These are phyloP conservation scores for Phytophthora pini DNA, from an alignment of 352 stramenopile genomes.

Conservation along the genomic window DNA sequence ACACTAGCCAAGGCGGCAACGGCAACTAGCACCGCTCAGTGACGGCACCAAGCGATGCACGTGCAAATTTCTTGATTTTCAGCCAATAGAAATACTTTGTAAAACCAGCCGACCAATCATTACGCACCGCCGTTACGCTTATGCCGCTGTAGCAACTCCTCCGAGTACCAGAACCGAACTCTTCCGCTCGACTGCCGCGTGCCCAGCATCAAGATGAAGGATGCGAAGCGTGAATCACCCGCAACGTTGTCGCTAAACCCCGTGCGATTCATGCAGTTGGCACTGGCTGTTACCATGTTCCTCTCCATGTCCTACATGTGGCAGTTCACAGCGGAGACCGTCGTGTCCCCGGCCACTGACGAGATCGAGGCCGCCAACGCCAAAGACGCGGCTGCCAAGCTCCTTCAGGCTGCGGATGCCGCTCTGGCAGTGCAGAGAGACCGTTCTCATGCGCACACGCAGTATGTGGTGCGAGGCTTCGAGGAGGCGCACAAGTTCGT, in stretches of 20 bases:
- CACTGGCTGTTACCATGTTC: slow-evolving; percentile 57
- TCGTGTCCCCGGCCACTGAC: slow-evolving; percentile 21
- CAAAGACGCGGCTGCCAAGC: slow-evolving; percentile 34
- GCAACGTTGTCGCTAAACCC: slow-evolving; percentile 39
- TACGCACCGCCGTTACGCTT: background rate
- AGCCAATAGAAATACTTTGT: slow-evolving; percentile 8
- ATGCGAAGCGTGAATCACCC: slow-evolving; percentile 12
- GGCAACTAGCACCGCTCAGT: background rate
- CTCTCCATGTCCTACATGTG: slow-evolving; percentile 78
- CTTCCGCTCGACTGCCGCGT: background rate
- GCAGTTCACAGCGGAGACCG: slow-evolving; percentile 62
- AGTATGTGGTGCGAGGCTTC: slow-evolving; percentile 76
- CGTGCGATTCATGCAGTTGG: slow-evolving; percentile 79
- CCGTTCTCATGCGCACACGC: slow-evolving; percentile 57
- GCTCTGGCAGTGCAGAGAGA: slow-evolving; percentile 39
- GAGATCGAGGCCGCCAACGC: slow-evolving; percentile 26
- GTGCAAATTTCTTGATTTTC: slow-evolving; percentile 16
- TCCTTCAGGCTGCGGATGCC: slow-evolving; percentile 24
- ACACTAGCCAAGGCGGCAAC: background rate
- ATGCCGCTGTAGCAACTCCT: slow-evolving; percentile 10
- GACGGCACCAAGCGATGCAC: background rate
- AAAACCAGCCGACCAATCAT: slow-evolving; percentile 8
- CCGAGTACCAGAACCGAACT: slow-evolving; percentile 17
- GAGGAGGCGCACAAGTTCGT: slow-evolving; percentile 77
- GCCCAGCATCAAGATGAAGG: slow-evolving; percentile 25